phyloP scores from a whole-genome alignment of 306 rosid species.

The Corylus americana region DNA sequence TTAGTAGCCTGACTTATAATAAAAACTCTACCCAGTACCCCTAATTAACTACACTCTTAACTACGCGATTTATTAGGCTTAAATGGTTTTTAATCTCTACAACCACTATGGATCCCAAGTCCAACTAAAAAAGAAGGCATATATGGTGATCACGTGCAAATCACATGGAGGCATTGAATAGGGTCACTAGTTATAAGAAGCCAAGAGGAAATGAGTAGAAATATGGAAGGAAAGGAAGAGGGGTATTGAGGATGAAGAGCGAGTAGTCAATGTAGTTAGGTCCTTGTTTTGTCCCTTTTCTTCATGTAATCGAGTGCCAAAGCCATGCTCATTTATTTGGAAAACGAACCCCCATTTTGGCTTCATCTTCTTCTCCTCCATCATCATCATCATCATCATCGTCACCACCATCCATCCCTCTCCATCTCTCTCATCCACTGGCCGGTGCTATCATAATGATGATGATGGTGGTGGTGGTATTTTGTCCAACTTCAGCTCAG shows the following conservation, averaged over 20 bases:
- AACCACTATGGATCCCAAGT: neutral
- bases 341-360: constrained; percentile 68
- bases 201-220: constrained; percentile 29
- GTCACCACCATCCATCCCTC: constrained; percentile 23
- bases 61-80: too few species aligned
- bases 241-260: constrained; percentile 23
- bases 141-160: constrained; percentile 24
- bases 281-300: constrained; percentile 61
- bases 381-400: constrained; percentile 40
- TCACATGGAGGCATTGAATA: constrained; percentile 27
- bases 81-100: neutral
- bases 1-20: too few species aligned
- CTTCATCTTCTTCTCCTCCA: constrained; percentile 52
- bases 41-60: too few species aligned
- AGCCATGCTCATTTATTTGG: constrained; percentile 69
- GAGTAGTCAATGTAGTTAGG: constrained; percentile 70
- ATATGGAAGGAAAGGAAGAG: constrained; percentile 28
- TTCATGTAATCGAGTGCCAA: constrained; percentile 73
- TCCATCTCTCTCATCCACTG: constrained; percentile 33
- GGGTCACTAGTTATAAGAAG: constrained; percentile 20
- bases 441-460: constrained; percentile 38
- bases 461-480: constrained; percentile 37
- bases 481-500: constrained; percentile 52
- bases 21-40: too few species aligned
- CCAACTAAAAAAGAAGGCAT: constrained; percentile 21